These are phyloP conservation scores for Phylloporus sp. DNA, from an alignment of 768 basidiomycete species.

Conservation along the genomic window DNA sequence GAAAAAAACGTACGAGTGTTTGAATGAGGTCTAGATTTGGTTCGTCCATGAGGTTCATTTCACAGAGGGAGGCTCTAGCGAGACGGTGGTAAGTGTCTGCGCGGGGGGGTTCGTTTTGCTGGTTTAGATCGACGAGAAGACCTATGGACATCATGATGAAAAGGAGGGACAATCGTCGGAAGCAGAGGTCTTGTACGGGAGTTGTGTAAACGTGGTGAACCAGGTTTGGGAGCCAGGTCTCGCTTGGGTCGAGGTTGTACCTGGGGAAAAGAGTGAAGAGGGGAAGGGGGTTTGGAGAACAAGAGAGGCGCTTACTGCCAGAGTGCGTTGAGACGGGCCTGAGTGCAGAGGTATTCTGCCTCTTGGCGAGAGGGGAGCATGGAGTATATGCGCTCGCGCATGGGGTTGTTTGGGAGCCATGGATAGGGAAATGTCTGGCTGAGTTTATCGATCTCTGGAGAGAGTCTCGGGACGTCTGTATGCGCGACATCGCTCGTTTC, in stretches of 20 bases:
- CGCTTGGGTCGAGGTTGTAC: conserved; percentile 65
- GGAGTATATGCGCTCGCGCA: conserved; percentile 59
- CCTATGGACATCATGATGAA: conserved; percentile 73
- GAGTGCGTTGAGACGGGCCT: conserved; percentile 61
- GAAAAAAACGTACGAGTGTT: conserved; percentile 48
- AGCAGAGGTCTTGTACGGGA: conserved; percentile 54
- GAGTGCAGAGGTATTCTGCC: conserved; percentile 55
- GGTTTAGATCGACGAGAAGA: conserved; percentile 58
- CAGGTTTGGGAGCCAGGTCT: conserved; percentile 65
- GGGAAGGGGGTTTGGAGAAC: not conserved
- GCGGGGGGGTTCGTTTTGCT: conserved; percentile 48
- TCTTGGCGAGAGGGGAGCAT: conserved; percentile 56
- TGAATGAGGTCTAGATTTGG: conserved; percentile 70
- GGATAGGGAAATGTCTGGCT: conserved; percentile 68
- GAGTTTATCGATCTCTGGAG: conserved; percentile 40
- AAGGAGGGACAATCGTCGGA: conserved; percentile 60
- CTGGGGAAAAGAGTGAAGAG: conserved; percentile 29
- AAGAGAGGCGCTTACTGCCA: conserved; percentile 71
- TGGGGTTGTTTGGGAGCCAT: conserved; percentile 57
- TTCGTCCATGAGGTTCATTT: conserved; percentile 70
- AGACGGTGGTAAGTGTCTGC: conserved; percentile 65
- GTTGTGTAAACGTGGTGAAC: conserved; percentile 64
- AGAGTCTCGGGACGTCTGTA: conserved; percentile 19
- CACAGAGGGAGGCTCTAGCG: conserved; percentile 62
- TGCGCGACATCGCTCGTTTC: conserved; percentile 22